These are phyloP conservation scores for Carallia brachiata DNA, from an alignment of 345 rosid genomes.

Conservation along the genomic window DNA sequence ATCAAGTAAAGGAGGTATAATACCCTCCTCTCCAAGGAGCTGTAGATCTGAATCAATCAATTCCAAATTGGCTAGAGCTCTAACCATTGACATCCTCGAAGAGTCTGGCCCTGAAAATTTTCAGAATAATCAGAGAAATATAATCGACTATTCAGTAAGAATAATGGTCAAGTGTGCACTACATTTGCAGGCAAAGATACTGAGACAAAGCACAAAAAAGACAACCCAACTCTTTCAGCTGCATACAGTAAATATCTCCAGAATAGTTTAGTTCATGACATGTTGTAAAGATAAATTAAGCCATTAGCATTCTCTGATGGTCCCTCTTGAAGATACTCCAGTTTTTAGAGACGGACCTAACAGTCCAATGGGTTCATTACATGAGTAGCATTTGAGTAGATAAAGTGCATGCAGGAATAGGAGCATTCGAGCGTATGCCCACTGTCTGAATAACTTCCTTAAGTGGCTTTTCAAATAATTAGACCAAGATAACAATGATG, in stretches of 20 bases:
- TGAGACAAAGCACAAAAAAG: neutral
- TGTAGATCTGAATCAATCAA: slow-evolving; percentile 46
- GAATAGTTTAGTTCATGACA: neutral
- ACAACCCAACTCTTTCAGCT: neutral
- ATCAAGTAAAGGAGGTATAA: slow-evolving; percentile 56
- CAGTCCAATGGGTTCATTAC: neutral
- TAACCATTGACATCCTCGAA: slow-evolving; percentile 44
- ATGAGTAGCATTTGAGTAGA: neutral
- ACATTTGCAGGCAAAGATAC: neutral
- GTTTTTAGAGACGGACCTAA: neutral
- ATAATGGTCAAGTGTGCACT: neutral
- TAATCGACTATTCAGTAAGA: neutral
- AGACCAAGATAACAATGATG: too few species aligned
- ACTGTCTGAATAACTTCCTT: neutral
- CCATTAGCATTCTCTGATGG: neutral
- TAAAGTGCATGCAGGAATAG: too few species aligned
- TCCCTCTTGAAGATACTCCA: too few species aligned
- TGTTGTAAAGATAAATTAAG: neutral
- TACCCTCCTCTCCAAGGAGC: slow-evolving; percentile 54
- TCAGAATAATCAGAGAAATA: slow-evolving; percentile 14
- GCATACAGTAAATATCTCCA: neutral
- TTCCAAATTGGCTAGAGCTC: slow-evolving; percentile 49
- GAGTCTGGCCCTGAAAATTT: slow-evolving; percentile 50
- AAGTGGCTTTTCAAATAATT: too few species aligned
- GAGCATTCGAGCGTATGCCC: neutral